Conservation (phyloP, 2,329 filamentous ascomycete genomes). For the Ophiostoma perfectum region DNA sequence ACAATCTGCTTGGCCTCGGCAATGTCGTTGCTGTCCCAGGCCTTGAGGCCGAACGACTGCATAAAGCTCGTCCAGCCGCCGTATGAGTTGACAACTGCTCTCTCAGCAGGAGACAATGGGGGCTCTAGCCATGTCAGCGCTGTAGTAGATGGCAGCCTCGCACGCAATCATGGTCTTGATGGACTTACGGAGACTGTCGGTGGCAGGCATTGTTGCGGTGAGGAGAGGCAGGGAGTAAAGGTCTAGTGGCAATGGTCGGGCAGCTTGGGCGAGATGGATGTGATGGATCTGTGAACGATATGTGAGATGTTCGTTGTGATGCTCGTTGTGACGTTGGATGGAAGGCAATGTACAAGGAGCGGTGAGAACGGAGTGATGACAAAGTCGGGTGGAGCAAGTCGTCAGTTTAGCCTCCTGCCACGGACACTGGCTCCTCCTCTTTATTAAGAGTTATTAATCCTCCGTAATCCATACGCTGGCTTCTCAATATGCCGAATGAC, state of each 20-base stretch:
- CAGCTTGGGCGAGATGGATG: no score
- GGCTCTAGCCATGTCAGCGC: slow-evolving; percentile 13
- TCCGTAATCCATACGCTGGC: no score
- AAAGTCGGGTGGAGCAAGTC: background rate
- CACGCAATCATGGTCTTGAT: background rate
- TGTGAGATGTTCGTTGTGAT: background rate
- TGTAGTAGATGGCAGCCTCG: background rate
- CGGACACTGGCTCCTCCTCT: no score
- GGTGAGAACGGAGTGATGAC: background rate
- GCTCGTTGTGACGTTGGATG: background rate
- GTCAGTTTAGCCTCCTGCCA: background rate
- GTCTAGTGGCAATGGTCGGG: no score
- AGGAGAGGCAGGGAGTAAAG: background rate
- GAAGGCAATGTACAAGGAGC: background rate
- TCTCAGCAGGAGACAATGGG: slow-evolving; percentile 13
- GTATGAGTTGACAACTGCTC: slow-evolving; percentile 14
- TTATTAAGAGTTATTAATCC: no score
- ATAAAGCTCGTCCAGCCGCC: slow-evolving; percentile 20
- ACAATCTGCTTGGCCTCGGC: slow-evolving; percentile 15
- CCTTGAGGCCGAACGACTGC: slow-evolving; percentile 17
- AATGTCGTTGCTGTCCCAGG: slow-evolving; percentile 15
- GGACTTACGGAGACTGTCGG: background rate
- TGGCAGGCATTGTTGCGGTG: slow-evolving; percentile 6
- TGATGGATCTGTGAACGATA: background rate
- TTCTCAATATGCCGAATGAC: background rate